phyloP scores from a whole-genome alignment of 2,329 filamentous ascomycete species.

The Pseudopithomyces chartarum region DNA sequence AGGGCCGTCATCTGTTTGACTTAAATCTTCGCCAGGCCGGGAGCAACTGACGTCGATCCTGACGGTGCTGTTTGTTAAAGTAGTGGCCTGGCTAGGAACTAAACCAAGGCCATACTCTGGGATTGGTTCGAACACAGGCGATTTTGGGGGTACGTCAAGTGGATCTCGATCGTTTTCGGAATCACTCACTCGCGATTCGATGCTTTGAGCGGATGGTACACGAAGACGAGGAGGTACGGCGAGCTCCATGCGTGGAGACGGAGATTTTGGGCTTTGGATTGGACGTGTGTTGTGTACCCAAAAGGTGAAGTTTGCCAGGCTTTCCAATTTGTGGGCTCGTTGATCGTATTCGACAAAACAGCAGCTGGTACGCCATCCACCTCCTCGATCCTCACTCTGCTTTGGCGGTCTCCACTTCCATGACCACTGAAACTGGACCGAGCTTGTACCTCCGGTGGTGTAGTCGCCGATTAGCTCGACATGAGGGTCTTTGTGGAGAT shows the following conservation, averaged over 20 bases:
- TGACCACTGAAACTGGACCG: constrained; percentile 89
- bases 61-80: constrained; percentile 52
- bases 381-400: constrained; percentile 76
- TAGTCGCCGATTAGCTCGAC: constrained; percentile 95
- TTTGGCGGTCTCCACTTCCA: constrained; percentile 98
- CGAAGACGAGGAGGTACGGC: constrained; percentile 76
- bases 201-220: constrained; percentile 84
- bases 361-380: constrained; percentile 95
- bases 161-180: constrained; percentile 61
- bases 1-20: constrained; percentile 84
- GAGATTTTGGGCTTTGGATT: constrained; percentile 50
- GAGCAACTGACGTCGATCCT: constrained; percentile 89
- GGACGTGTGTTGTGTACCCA: constrained; percentile 77
- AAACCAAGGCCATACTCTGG: constrained; percentile 54
- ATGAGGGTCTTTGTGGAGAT: constrained; percentile 95
- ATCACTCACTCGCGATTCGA: constrained; percentile 80
- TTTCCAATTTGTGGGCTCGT: constrained; percentile 84
- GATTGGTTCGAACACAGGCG: constrained; percentile 54
- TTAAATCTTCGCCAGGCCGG: constrained; percentile 81
- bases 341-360: constrained; percentile 98
- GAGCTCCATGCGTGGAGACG: constrained; percentile 74
- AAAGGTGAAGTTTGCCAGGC: constrained; percentile 90
- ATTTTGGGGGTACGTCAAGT: constrained; percentile 50
- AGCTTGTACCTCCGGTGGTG: constrained; percentile 78
- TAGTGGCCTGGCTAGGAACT: constrained; percentile 48